Percentiles rank a stretch among this genome's conserved stretches.
Conservation (phyloP, 805 yeast genomes). For the Lipomyces mesembrius region DNA sequence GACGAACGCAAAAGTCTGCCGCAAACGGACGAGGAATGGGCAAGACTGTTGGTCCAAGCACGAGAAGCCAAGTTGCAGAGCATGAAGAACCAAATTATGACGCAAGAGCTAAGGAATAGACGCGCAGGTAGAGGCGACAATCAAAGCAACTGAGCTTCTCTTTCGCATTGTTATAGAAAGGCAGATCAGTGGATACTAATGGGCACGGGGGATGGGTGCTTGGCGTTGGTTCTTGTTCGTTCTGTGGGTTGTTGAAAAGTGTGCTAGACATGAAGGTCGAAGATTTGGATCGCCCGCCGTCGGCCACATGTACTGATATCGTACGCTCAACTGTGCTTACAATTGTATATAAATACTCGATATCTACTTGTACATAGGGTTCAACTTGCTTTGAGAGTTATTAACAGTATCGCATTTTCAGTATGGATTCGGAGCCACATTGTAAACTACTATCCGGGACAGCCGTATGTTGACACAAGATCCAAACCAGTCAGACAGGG, state of each 20-base stretch:
- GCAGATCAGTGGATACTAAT: not conserved
- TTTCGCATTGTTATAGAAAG: not conserved
- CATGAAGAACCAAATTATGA: not conserved
- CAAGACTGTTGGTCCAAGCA: not conserved
- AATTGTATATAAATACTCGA: not conserved
- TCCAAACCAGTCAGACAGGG: not conserved
- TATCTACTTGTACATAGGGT: not conserved
- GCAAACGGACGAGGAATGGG: slow-evolving; percentile 18
- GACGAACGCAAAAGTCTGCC: slow-evolving; percentile 9
- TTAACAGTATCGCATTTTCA: not conserved
- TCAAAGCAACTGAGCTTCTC: not conserved
- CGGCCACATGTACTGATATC: not conserved
- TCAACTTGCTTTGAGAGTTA: not conserved
- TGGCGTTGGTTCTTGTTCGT: too few relatives aligned
- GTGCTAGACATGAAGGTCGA: too few relatives aligned
- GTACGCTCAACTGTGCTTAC: not conserved
- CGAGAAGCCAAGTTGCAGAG: slow-evolving; percentile 6
- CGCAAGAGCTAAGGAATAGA: slow-evolving; percentile 1
- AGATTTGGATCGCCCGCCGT: too few relatives aligned
- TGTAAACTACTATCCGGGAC: not conserved
- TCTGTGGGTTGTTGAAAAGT: too few relatives aligned
- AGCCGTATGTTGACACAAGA: not conserved
- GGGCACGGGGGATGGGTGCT: not conserved
- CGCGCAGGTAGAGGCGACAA: not conserved
- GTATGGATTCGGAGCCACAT: not conserved